phyloP scores from a whole-genome alignment of 2,329 filamentous ascomycete genomes.

The Phaeosphaeriaceae sp. region DNA sequence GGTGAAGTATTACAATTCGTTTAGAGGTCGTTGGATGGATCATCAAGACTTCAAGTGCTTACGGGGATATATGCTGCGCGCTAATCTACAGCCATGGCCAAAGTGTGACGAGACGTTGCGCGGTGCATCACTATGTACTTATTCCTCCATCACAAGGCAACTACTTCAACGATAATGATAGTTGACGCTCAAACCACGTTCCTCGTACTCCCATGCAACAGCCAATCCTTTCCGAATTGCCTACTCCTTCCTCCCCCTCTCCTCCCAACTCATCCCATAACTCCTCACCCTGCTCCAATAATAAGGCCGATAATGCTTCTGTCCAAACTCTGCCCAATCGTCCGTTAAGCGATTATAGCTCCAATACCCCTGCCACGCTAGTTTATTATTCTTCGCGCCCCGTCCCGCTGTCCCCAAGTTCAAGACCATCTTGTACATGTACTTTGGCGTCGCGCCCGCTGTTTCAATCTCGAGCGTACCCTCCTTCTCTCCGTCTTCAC shows the following conservation, averaged over 20 bases:
- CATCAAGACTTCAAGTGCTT: too few species aligned
- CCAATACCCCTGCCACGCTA: conserved; percentile 89
- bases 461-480: conserved; percentile 77
- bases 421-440: conserved; percentile 85
- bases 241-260: conserved; percentile 23
- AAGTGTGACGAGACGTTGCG: too few species aligned
- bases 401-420: conserved; percentile 69
- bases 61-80: too few species aligned
- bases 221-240: too few species aligned
- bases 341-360: conserved; percentile 89
- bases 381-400: conserved; percentile 79
- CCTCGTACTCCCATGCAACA: too few species aligned
- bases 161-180: too few species aligned
- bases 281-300: conserved; percentile 70
- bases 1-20: too few species aligned
- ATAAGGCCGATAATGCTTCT: conserved; percentile 68
- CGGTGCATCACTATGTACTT: too few species aligned
- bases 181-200: too few species aligned
- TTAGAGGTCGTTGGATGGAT: too few species aligned
- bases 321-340: conserved; percentile 83
- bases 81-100: too few species aligned
- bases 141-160: too few species aligned
- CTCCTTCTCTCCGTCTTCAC: conserved; percentile 33
- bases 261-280: conserved; percentile 56
- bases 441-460: conserved; percentile 79